Conservation (phyloP, 2,329 filamentous ascomycete species). For the Verticillium alfalfae region DNA sequence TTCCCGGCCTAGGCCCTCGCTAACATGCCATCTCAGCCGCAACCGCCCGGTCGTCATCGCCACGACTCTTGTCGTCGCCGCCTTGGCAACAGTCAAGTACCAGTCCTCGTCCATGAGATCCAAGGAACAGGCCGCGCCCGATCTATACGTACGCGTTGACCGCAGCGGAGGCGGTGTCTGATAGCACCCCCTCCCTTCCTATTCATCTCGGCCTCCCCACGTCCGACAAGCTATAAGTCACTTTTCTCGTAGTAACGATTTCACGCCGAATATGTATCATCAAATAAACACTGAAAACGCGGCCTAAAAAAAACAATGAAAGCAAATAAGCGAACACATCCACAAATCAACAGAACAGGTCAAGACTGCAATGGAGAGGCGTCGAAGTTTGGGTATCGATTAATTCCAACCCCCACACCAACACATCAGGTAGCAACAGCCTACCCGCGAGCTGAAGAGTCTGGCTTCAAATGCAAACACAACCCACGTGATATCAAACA, state of each 20-base stretch:
- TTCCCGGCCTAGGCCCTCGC: not conserved
- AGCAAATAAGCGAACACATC: not conserved
- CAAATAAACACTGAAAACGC: not conserved
- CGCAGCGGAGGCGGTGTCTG: conserved; percentile 43
- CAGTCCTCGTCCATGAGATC: conserved; percentile 26
- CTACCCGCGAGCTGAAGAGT: not conserved
- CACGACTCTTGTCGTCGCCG: conserved; percentile 21
- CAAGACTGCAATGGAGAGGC: not conserved
- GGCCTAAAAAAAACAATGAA: not conserved
- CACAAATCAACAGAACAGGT: too few relatives aligned
- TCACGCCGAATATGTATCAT: not conserved
- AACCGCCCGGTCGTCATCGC: conserved; percentile 29
- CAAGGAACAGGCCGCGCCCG: conserved; percentile 33
- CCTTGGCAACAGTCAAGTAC: conserved; percentile 23
- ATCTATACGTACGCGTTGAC: conserved; percentile 45
- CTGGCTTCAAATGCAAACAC: not conserved
- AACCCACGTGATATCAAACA: not conserved
- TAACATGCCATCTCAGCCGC: conserved; percentile 20
- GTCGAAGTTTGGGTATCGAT: not conserved
- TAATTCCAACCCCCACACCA: not conserved
- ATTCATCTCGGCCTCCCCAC: not conserved
- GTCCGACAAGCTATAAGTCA: not conserved
- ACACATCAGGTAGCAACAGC: not conserved
- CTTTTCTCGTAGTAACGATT: not conserved
- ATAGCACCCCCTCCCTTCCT: not conserved